Percentiles rank a stretch among this genome's conserved stretches.
These are phyloP conservation scores for Backusella sp. DNA, from an alignment of 192 early-diverging fungal species.

Conservation along the genomic window DNA sequence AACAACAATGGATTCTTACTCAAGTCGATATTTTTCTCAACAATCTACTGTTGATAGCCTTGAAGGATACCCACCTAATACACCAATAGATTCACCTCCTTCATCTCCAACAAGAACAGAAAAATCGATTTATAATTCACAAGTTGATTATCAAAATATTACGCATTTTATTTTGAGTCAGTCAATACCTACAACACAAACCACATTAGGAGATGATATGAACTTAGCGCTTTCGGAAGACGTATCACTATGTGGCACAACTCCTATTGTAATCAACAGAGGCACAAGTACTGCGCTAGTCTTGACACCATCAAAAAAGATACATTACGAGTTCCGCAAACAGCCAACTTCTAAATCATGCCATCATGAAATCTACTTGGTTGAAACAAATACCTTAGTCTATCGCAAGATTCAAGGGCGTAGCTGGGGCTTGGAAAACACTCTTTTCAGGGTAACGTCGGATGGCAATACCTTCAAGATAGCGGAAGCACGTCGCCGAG, in stretches of 20 bases:
- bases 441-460: neutral
- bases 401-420: slow-evolving; percentile 34
- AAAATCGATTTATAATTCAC: slow-evolving; percentile 5
- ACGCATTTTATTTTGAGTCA: slow-evolving; percentile 8
- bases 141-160: slow-evolving; percentile 8
- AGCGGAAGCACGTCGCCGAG: slow-evolving; percentile 29
- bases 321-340: slow-evolving; percentile 21
- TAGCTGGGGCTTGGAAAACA: slow-evolving; percentile 37
- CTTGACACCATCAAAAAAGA: neutral
- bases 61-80: neutral
- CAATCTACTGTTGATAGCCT: neutral
- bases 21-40: neutral
- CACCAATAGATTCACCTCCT: neutral
- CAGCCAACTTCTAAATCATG: slow-evolving; percentile 20
- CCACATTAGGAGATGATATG: neutral
- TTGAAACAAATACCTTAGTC: slow-evolving; percentile 12
- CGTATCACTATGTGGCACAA: neutral
- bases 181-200: neutral
- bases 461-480: slow-evolving; percentile 7
- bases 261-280: neutral
- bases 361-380: slow-evolving; percentile 26
- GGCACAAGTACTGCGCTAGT: neutral
- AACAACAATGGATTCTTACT: slow-evolving; percentile 1
- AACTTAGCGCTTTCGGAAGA: neutral
- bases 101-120: neutral